phyloP scores from a whole-genome alignment of 352 stramenopile species.

The Phytophthora tentaculata region DNA sequence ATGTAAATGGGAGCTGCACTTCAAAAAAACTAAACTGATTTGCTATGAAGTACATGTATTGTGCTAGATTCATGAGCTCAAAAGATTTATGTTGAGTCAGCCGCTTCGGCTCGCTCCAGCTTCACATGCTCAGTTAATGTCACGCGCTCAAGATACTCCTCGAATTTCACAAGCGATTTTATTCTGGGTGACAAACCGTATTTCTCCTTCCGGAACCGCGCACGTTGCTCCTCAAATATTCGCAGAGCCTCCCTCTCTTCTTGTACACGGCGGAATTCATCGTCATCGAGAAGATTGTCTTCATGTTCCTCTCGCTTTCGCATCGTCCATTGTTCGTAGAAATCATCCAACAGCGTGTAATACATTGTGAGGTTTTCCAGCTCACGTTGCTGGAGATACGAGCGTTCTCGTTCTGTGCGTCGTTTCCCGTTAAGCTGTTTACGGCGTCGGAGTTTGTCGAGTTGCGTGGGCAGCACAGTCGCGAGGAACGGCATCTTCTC shows the following conservation, averaged over 20 bases:
- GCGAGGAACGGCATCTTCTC: constrained; percentile 68
- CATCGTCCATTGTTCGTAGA: constrained; percentile 67
- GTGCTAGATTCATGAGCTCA: too few species aligned
- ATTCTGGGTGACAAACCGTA: constrained; percentile 58
- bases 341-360: constrained; percentile 66
- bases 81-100: too few species aligned
- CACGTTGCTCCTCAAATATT: constrained; percentile 47
- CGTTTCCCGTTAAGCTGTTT: constrained; percentile 48
- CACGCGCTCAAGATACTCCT: constrained; percentile 62
- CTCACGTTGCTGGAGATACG: constrained; percentile 54
- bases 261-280: constrained; percentile 33
- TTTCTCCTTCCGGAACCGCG: constrained; percentile 61
- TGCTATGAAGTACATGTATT: too few species aligned
- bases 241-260: constrained; percentile 46
- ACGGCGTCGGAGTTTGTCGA: constrained; percentile 47
- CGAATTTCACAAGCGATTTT: constrained; percentile 48
- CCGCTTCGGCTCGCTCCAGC: constrained; percentile 48
- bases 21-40: too few species aligned
- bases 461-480: constrained; percentile 37
- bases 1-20: too few species aligned
- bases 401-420: constrained; percentile 44
- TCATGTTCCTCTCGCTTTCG: constrained; percentile 44
- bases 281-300: constrained; percentile 35
- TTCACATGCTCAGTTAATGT: constrained; percentile 53
- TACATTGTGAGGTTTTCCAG: constrained; percentile 60